Evolutionary conservation across 1,139 yeast species (phyloP), one percentile per base, ranked within the genome.

Genomic region (Kodamaea sp.): DNA sequence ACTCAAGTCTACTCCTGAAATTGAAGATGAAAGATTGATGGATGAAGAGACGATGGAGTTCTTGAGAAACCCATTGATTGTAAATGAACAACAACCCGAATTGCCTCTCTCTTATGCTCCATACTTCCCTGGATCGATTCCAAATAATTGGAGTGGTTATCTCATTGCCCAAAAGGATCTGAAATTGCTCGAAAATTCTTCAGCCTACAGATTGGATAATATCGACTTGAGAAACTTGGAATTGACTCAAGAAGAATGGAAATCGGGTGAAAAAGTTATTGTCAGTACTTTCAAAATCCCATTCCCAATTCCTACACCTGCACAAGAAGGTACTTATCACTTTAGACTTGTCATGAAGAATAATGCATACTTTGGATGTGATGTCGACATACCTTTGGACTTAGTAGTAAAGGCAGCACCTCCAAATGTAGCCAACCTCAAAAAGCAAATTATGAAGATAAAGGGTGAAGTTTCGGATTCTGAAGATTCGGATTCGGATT

Each of bases 251-350:
- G 76, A 74, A 35, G 51, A 62, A 35, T 71, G 75, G 75, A 54
- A 53, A 7, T 70, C 73, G 39, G 80, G 74, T 35, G 66, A 67
- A 10, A 70, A 70, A 11, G 76, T 85, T 43, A 63, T 62, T 4
- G 67, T 87, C 38, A 79, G 88, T 39, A 80, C 90, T 1, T 81
- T 86, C 55, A 88, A 85, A 59, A 68, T 89, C 38, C 88, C 84
- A 47, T 62, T 89, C 37, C 63, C 82, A 9, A 69, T 77, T 39
- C 87, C 94, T 39, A 78, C 95, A 4, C 96, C 96, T 8, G 74
- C 74, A 25, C 69, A 70, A 38, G 65, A 66, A 24, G 95, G 94
- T 27, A 67, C 64, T 23, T 78, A 66, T 54, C 79, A 76, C 49
- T 86, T 84, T 70, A 70, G 90, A 62, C 65, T 84, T 28, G 58